These are phyloP conservation scores for Syncephalastrum racemosum DNA, from an alignment of 371 early-diverging fungal genomes.

Conservation along the genomic window DNA sequence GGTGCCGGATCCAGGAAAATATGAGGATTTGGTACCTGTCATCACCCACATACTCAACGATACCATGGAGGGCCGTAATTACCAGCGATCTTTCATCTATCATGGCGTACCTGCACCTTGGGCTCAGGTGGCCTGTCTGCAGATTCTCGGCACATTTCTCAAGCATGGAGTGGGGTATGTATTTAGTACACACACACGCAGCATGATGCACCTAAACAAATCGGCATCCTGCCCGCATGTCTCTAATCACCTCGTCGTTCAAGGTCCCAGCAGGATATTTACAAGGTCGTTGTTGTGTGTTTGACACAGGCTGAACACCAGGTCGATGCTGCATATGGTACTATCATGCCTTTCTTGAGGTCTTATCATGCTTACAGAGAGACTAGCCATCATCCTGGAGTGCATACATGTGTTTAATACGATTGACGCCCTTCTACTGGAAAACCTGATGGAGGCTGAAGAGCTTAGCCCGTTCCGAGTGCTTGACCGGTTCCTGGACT, in stretches of 20 bases:
- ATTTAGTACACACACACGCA: neutral
- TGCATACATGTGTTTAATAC: conserved; percentile 32
- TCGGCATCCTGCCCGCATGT: neutral
- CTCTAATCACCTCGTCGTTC: neutral
- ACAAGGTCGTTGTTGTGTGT: conserved; percentile 26
- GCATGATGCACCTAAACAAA: neutral
- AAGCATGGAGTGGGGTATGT: conserved; percentile 36
- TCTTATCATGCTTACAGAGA: neutral
- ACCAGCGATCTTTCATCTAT: conserved; percentile 37
- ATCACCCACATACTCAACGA: conserved; percentile 39
- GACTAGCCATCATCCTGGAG: conserved; percentile 41
- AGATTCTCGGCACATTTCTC: conserved; percentile 29
- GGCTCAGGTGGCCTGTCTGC: conserved; percentile 46
- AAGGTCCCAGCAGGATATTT: conserved; percentile 33
- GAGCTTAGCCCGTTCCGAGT: conserved; percentile 27
- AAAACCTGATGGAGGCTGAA: conserved; percentile 4
- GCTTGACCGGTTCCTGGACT: conserved; percentile 26
- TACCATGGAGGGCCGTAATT: conserved; percentile 34
- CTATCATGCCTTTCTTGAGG: neutral
- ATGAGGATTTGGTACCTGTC: conserved; percentile 31
- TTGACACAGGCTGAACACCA: conserved; percentile 32
- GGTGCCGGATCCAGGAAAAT: conserved; percentile 18
- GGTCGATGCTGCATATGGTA: conserved; percentile 54
- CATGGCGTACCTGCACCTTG: conserved; percentile 59
- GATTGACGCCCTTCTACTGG: conserved; percentile 25